phyloP scores from a whole-genome alignment of 164 flowering plant species.

The Umbellularia californica region DNA sequence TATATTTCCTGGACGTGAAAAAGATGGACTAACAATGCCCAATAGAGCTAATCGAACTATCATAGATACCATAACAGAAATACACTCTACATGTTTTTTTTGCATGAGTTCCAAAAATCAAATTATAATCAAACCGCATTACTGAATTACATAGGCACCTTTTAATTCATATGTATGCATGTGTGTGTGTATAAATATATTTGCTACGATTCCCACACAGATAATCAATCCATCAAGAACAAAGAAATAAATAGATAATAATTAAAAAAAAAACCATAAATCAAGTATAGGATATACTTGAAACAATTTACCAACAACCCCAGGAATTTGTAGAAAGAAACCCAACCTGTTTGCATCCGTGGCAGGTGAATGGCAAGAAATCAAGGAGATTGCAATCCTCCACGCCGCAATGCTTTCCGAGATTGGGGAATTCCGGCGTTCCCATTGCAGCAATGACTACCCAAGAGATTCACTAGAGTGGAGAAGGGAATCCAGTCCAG shows the following conservation, averaged over 20 bases:
- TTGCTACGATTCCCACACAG: not conserved
- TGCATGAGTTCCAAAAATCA: no score
- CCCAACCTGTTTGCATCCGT: conserved; percentile 74
- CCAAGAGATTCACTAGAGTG: no score
- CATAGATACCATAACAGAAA: no score
- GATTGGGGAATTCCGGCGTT: conserved; percentile 87
- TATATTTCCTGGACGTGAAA: not conserved
- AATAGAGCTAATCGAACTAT: not conserved
- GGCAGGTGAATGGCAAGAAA: conserved; percentile 95
- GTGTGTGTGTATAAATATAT: no score
- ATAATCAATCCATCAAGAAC: not conserved
- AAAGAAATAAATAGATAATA: no score
- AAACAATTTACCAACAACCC: not conserved
- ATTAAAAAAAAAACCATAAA: not conserved
- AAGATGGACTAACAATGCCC: not conserved
- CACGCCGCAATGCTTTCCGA: conserved; percentile 84
- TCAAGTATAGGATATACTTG: not conserved
- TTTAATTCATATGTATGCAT: not conserved
- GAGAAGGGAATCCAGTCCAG: no score
- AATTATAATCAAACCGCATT: not conserved
- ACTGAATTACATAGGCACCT: not conserved
- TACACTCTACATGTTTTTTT: not conserved
- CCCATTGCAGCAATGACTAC: conserved; percentile 42
- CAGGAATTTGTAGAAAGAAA: conserved; percentile 1
- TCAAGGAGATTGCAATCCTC: conserved; percentile 81